These are phyloP conservation scores for Mikania micrantha DNA, from an alignment of 129 eudicot species.

Conservation along the genomic window DNA sequence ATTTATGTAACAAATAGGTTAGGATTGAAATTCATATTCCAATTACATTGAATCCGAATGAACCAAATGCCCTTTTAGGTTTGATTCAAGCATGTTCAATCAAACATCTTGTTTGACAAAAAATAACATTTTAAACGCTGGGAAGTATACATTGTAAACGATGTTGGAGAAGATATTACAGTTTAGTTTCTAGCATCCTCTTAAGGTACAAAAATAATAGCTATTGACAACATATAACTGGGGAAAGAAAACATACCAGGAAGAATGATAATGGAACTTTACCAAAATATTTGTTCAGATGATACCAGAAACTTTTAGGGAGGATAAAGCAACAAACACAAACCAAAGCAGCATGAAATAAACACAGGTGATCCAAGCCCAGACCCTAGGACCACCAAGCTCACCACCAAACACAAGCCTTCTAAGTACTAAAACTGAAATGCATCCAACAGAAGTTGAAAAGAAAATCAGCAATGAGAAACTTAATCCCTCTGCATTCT, in stretches of 20 bases:
- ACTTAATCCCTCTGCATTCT: slow-evolving; percentile 68
- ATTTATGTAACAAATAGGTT: background rate
- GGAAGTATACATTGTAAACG: background rate
- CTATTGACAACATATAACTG: background rate
- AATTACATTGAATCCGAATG: background rate
- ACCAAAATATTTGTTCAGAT: slow-evolving; percentile 21
- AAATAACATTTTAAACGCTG: background rate
- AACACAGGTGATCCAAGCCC: slow-evolving; percentile 79
- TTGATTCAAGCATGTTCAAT: background rate
- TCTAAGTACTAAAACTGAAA: slow-evolving; percentile 56
- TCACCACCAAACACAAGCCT: slow-evolving; percentile 72
- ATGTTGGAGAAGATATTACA: slow-evolving; percentile 3
- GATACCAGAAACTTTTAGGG: slow-evolving; percentile 72
- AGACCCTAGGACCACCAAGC: slow-evolving; percentile 82
- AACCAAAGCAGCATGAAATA: slow-evolving; percentile 83
- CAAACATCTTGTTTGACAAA: background rate
- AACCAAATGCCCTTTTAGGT: background rate
- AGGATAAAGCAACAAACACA: slow-evolving; percentile 68
- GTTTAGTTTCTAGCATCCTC: background rate
- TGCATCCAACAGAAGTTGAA: slow-evolving; percentile 73
- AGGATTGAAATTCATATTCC: background rate
- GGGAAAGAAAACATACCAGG: background rate
- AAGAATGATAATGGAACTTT: background rate
- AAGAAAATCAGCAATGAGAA: slow-evolving; percentile 88
- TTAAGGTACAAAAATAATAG: background rate